Evolutionary conservation across 352 stramenopile genomes (phyloP), one percentile per base, ranked within the genome.

Genomic region (Elongisporangium prolatum): DNA sequence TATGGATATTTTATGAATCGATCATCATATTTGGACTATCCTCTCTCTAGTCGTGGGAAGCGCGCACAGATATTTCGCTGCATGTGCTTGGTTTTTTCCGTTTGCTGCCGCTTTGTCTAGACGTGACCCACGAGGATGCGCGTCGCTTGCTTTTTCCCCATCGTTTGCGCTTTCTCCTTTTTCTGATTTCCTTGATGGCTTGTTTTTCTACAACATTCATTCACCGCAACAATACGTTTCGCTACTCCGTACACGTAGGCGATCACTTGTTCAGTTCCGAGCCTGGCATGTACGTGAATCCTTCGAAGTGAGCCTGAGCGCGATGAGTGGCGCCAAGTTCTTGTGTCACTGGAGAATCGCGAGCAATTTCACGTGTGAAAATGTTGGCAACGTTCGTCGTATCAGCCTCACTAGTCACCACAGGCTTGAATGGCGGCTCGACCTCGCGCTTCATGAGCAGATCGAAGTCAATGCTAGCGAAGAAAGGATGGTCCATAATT

Each of bases 271-370:
- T 75, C 65, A 91, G 62, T 61, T 85, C 71, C 60, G 71, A 79
- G 48, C 74, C 71, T 3, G 86, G 86, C 76, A 93, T 93, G 75
- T 96, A 98, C 17, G 93, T 98, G 64, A 98, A 98, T 22, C 82
- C 89, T 59, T 97, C 86, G 63, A 98, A 98, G 67, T 97, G 84
- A 11, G 87, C 79, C 59, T 94, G 75, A 1, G 89, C 87, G 52
- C 75, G 72, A 64, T 94, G 84, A 49, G 87, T 94, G 9, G 84
- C 86, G 48, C 84, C 84, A 2, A 96, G 63, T 50, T 96, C 77
- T 57, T 91, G 80, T 21, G 82, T 93, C 37, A 97, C 86, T 9
- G 91, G 88, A 24, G 88, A 96, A 65, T 98, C 93, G 21, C 83
- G 84, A 18, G 86, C 79, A 63, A 90, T 81, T 60, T 95, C 86